Base-by-base conservation (phyloP, 495 filamentous ascomycete species). In the Podospora didyma region DNA sequence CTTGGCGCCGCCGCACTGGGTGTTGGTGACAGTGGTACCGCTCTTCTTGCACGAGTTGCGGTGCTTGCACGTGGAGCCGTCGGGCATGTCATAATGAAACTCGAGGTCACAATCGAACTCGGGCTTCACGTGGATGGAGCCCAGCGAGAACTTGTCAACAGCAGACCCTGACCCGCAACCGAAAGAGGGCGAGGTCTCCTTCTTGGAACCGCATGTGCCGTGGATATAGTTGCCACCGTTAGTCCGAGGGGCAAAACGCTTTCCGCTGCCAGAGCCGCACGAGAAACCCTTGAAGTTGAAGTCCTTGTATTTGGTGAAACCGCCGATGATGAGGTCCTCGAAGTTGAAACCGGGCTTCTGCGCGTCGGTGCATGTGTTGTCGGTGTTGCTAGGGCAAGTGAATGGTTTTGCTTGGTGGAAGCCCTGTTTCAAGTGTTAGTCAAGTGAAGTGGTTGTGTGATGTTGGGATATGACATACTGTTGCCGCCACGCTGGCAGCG, bases 1-100 rank as follows among this genome's bases (percentile, higher is more conserved):
- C 65, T 79, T 88, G 55, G 92, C 92, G 73, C 92, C 92, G 80
- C 92, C 93, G 69, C 92, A 97, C 77, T 96, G 90, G 57, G 77
- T 82, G 78, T 96, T 96, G 70, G 79, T 70, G 60, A 96, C 78
- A 51, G 75, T 79, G 49, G 84, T 83, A 64, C 88, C 89, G 22
- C 75, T 75, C 47, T 81, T 72, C 50, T 75, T 78, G 80, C 89
- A 94, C 26, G 72, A 62, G 53, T 80, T 75, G 39, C 79, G 83
- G 70, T 91, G 85, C 71, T 85, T 89, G 83, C 93, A 96, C 54
- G 73, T 81, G 41, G 82, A 84, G 54, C 86, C 86, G 68, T 91
- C 87, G 2, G 85, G 81, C 89, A 96, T 92, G 64, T 75, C 76
- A 73, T 91, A 96, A 76, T 88, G 79, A 73, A 95, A 89, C 70